These are phyloP conservation scores for Scutellaria minor DNA, from an alignment of 257 asterid species.

Conservation along the genomic window DNA sequence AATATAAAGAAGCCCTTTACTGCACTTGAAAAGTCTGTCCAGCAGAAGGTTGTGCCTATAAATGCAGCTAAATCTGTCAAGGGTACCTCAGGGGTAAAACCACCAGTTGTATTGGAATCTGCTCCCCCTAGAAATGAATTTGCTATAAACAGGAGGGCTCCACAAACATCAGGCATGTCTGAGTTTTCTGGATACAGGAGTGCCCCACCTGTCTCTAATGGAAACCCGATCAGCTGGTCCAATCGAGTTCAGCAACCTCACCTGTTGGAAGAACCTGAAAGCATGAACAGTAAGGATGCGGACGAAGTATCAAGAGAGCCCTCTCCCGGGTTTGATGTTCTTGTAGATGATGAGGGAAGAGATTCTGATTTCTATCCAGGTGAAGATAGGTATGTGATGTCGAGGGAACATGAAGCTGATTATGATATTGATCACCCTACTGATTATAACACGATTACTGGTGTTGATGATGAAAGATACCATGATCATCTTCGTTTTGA, in stretches of 20 bases:
- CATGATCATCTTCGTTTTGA: conserved; percentile 56
- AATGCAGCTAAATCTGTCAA: conserved; percentile 47
- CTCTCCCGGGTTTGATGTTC: conserved; percentile 96
- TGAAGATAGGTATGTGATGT: conserved; percentile 71
- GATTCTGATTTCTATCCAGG: conserved; percentile 72
- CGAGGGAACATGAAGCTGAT: conserved; percentile 58
- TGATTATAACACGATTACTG: conserved; percentile 54
- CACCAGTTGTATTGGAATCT: conserved; percentile 38
- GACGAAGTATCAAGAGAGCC: conserved; percentile 85
- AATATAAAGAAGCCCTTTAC: conserved; percentile 37
- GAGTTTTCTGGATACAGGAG: conserved; percentile 39
- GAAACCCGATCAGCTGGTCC: conserved; percentile 43
- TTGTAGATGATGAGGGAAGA: conserved; percentile 77
- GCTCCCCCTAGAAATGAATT: conserved; percentile 46
- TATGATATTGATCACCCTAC: conserved; percentile 52
- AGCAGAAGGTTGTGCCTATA: conserved; percentile 43
- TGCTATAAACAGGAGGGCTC: conserved; percentile 38
- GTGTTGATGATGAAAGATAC: conserved; percentile 54
- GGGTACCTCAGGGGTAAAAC: conserved; percentile 37
- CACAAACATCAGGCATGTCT: conserved; percentile 31
- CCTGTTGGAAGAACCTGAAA: conserved; percentile 48
- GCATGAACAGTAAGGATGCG: conserved; percentile 51
- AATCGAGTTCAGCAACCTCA: conserved; percentile 44
- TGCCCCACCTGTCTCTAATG: conserved; percentile 41
- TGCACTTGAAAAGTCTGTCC: conserved; percentile 48